Evolutionary conservation across 257 asterid species (phyloP), one percentile per base, ranked within the genome.

Genomic region (Nicotiana undulata): DNA sequence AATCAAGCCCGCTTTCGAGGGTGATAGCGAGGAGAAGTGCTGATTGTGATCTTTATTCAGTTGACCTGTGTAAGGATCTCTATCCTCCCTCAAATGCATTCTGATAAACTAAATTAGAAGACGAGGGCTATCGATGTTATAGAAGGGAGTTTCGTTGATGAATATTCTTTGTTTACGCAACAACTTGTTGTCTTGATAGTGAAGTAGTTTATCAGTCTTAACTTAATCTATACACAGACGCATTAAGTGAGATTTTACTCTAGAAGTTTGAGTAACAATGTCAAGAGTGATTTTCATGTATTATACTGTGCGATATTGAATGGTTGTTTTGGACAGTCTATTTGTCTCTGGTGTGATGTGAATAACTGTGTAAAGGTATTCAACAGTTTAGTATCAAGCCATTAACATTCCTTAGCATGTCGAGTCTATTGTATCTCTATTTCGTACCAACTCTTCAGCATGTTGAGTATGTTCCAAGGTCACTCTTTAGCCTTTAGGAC

Each of bases 21-120:
- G 91, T 85, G 64, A 82, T 81, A 24, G 89, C 89, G 13, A 80
- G 97, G 84, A 90, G 92, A 83, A 91, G 97, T 74, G 97, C 97
- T 3, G 94, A 84, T 84, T 29, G 80, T 29, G 86, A 89, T 86
- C 84, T 86, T 81, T 86, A 83, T 78, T 84, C 89, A 15, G 82
- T 74, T 58, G 80, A 85, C 61, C 65, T 79, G 78, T 81, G 86
- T 79, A 85, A 79, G 84, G 89, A 89, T 84, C 90, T 89, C 9
- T 89, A 95, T 22, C 92, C 93, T 26, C 82, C 85, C n/a, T 74
- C 79, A 24, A 74, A 49, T 74, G 61, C 44, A 24, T 49, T 74
- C 2, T 74, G 61, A 74, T 24, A 26, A 49, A 0, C 10, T 26
- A 16, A 24, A 0, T 15, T 60, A 13, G 44, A 58, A 44, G 24